Evolutionary conservation across 345 rosid species (phyloP).

Genomic region (Gynandropsis gynandra): DNA sequence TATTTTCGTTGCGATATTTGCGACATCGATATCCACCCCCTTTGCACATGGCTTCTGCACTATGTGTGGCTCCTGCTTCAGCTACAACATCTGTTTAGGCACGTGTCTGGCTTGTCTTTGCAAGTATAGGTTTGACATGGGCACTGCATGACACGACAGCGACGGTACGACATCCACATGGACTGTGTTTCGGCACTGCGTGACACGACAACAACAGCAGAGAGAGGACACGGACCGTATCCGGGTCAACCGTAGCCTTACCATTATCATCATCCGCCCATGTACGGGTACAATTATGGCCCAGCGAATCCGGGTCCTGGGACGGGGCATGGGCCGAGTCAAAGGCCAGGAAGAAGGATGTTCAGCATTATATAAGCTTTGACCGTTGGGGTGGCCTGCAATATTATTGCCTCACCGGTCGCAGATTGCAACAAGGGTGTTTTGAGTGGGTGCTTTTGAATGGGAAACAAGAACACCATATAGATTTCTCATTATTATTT

Average conservation of each 20-base stretch:
- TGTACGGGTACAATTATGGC: conserved; percentile 1
- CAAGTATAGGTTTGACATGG: no score
- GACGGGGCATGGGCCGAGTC: not conserved
- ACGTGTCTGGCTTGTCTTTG: conserved; percentile 31
- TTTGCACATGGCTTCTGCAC: conserved; percentile 27
- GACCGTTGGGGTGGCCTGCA: conserved; percentile 10
- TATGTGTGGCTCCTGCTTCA: conserved; percentile 22
- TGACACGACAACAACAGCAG: not conserved
- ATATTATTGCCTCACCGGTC: conserved; percentile 7
- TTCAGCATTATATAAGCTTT: conserved; percentile 12
- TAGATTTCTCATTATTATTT: no score
- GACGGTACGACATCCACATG: conserved; percentile 29
- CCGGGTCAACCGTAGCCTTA: conserved; percentile 13
- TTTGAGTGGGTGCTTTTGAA: not conserved
- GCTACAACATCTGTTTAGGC: conserved; percentile 21
- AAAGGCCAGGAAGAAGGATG: conserved; percentile 18
- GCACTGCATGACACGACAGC: no score
- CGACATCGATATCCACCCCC: conserved; percentile 33
- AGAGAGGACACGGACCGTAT: conserved; percentile 10
- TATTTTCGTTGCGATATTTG: conserved; percentile 29
- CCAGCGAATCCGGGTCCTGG: conserved; percentile 14
- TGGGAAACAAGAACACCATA: no score
- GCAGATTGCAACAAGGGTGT: no score
- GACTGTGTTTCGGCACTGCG: conserved; percentile 22
- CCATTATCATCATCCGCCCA: not conserved